These are phyloP conservation scores for Jamesozyma rosinii DNA, from an alignment of 805 yeast species.

Conservation along the genomic window DNA sequence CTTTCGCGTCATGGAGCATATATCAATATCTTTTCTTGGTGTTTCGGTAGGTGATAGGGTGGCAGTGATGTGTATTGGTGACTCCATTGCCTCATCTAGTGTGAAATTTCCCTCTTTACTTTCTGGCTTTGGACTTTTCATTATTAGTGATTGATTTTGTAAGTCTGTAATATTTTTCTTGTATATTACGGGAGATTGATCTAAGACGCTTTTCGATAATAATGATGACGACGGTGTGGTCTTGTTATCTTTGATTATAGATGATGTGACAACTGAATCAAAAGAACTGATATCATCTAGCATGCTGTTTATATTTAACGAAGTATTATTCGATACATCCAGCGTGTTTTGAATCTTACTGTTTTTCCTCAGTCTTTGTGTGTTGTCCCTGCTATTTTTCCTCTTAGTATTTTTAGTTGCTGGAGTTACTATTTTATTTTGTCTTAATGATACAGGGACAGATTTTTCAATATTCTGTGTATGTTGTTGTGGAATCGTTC, in stretches of 20 bases:
- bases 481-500: slow-evolving; percentile 1
- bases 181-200: slow-evolving; percentile 20
- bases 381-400: not conserved
- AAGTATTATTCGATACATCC: not conserved
- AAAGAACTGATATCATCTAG: slow-evolving; percentile 20
- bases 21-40: not conserved
- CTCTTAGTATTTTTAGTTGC: not conserved
- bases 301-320: slow-evolving; percentile 6
- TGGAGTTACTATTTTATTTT: not conserved
- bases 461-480: not conserved
- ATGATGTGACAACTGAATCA: slow-evolving; percentile 23
- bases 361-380: not conserved
- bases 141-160: not conserved
- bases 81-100: not conserved
- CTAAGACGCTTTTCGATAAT: not conserved
- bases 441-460: not conserved
- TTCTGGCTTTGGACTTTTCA: not conserved
- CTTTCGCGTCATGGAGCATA: not conserved
- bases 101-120: not conserved
- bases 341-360: not conserved
- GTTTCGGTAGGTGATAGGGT: not conserved
- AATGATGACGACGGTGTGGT: slow-evolving; percentile 9
- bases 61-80: not conserved
- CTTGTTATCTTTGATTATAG: slow-evolving; percentile 16
- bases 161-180: slow-evolving; percentile 43